Conservation (phyloP, 2,329 filamentous ascomycete genomes). For the Trichoderma endophyticum region DNA sequence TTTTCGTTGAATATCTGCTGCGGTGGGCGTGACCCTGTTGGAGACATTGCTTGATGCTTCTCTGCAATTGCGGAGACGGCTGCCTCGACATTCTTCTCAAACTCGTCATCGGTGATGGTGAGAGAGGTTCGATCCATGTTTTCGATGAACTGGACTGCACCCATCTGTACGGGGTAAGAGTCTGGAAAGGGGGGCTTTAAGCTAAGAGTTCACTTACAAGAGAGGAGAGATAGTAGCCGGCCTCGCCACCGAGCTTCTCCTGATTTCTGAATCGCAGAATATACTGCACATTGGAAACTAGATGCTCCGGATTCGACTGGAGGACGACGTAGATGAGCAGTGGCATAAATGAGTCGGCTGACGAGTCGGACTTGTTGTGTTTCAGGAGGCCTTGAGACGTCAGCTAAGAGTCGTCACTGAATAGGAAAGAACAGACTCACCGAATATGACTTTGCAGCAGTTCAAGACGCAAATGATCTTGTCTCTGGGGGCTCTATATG, state of each 20-base stretch:
- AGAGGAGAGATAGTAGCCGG: slow-evolving; percentile 95
- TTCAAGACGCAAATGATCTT: slow-evolving; percentile 98
- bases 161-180: slow-evolving; percentile 55
- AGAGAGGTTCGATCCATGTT: slow-evolving; percentile 90
- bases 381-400: slow-evolving; percentile 68
- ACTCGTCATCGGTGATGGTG: slow-evolving; percentile 91
- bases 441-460: slow-evolving; percentile 99
- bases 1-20: slow-evolving; percentile 47
- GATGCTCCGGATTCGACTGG: slow-evolving; percentile 88
- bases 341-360: slow-evolving; percentile 93
- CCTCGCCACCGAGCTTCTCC: slow-evolving; percentile 95
- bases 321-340: slow-evolving; percentile 94
- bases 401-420: background rate
- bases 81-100: slow-evolving; percentile 92
- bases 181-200: background rate
- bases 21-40: slow-evolving; percentile 31
- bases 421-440: slow-evolving; percentile 43
- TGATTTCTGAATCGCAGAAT: slow-evolving; percentile 96
- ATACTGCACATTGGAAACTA: slow-evolving; percentile 97
- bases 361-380: slow-evolving; percentile 89
- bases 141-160: slow-evolving; percentile 94
- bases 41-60: slow-evolving; percentile 64
- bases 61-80: slow-evolving; percentile 95
- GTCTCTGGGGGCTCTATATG: slow-evolving; percentile 92
- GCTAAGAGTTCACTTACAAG: slow-evolving; percentile 52